Evolutionary conservation across 2,329 filamentous ascomycete genomes (phyloP), one percentile per base, ranked within the genome.

Genomic region (Microdochium trichocladiopsis): DNA sequence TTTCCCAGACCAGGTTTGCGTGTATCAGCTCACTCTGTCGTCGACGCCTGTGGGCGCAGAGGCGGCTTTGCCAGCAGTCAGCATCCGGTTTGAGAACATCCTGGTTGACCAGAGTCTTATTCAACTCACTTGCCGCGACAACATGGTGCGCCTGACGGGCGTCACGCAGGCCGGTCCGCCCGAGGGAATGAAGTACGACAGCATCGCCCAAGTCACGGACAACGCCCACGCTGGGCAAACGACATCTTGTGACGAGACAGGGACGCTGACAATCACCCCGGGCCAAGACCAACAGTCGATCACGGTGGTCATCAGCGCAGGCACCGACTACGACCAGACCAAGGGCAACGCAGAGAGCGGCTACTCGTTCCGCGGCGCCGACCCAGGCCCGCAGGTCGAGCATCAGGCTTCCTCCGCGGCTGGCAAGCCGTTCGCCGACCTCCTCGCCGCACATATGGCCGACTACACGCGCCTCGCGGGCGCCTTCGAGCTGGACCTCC

Each of bases 311-410:
- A 59, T 80, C 16, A 69, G 70, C 4, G 72, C 68, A 1, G 69
- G 63, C 6, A 79, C 77, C 1, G 69, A 80, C 53, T 82, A 77
- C 51, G 75, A 81, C 48, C 64, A 73, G 51, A 72, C 65, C 3
- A 72, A 74, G 31, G 78, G 79, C 1, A 77, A 71, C 48, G 62
- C 66, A 0, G 66, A 65, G 16, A 59, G 58, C 52, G 59, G 64
- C 11, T 81, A 71, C 59, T 75, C 73, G 0, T 82, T 79, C 61
- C 69, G 66, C 33, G 77, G 78, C 2, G 60, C 60, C 1, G 73
- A 80, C 52, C 78, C 78, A 1, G 66, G 58, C 0, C 47, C 61
- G 0, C 52, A 62, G 2, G 69, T 81, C 1, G 63, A 72, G 31
- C 52, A 57, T 1, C 58, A 63, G 1, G 68, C 68, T 0, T 52